Conservation (phyloP, 768 basidiomycete species). For the Rhodotorula diobovata region DNA sequence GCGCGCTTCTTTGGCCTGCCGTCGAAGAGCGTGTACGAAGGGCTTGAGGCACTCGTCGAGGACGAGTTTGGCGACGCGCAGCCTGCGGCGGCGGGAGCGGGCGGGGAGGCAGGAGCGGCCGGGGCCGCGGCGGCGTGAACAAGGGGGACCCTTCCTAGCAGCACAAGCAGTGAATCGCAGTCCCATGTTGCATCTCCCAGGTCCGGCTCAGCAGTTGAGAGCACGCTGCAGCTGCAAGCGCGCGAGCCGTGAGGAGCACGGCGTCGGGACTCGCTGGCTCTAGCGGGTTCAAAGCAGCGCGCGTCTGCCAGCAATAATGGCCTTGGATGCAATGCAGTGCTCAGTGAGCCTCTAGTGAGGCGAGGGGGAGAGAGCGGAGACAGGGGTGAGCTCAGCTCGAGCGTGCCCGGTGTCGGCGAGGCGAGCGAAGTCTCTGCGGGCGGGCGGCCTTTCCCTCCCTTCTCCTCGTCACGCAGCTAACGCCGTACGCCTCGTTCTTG, state of each 20-base stretch:
- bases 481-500: neutral
- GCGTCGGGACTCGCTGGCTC: too few relatives aligned
- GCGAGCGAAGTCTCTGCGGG: neutral
- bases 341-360: too few relatives aligned
- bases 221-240: too few relatives aligned
- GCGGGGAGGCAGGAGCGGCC: neutral
- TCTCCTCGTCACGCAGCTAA: neutral
- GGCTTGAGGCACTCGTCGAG: slow-evolving; percentile 48
- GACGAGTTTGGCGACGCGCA: slow-evolving; percentile 1
- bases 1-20: slow-evolving; percentile 75
- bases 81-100: neutral
- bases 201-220: too few relatives aligned
- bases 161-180: neutral
- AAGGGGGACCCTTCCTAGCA: neutral
- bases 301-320: too few relatives aligned
- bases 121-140: neutral
- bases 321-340: too few relatives aligned
- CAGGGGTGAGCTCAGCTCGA: neutral
- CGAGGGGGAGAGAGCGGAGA: too few relatives aligned
- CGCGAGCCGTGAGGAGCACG: too few relatives aligned
- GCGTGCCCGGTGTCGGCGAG: too few relatives aligned
- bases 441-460: neutral
- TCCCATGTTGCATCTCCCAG: neutral
- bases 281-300: too few relatives aligned
- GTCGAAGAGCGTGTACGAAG: slow-evolving; percentile 66